A percentile compares a stretch with the other conserved stretches of the same genome.
Conservation (phyloP, 202 grass and related monocot species). For the Zoysia matrella region DNA sequence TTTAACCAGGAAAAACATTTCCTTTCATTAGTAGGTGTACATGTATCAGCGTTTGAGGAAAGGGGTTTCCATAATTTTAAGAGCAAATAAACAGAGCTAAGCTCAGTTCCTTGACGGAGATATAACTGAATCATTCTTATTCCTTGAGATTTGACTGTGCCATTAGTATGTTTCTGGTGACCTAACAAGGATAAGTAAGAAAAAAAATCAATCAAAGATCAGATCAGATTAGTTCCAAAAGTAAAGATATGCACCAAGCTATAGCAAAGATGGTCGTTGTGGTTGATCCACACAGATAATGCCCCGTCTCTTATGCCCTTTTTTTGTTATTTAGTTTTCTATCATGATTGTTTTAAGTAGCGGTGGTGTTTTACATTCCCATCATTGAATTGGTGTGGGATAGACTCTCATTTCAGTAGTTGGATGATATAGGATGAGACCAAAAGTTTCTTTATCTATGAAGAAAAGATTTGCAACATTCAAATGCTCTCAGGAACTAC, state of each 20-base stretch:
- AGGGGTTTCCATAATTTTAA: neutral
- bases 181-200: slow-evolving; percentile 2
- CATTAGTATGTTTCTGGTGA: neutral
- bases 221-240: neutral
- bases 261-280: neutral
- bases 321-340: too few species aligned
- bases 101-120: neutral
- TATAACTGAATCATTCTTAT: neutral
- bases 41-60: neutral
- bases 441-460: too few species aligned
- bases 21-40: too few species aligned
- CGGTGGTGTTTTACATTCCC: too few species aligned
- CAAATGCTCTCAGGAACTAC: too few species aligned
- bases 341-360: too few species aligned
- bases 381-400: too few species aligned
- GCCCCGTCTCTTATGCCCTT: too few species aligned
- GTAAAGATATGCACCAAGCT: neutral
- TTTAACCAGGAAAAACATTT: too few species aligned
- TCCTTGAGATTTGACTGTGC: neutral
- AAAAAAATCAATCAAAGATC: slow-evolving; percentile 3
- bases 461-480: too few species aligned
- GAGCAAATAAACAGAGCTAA: slow-evolving; percentile 6
- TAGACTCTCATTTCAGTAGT: too few species aligned
- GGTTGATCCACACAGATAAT: neutral
- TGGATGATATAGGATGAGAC: too few species aligned